phyloP scores from a whole-genome alignment of 805 yeast species.

The Kodamaea fukazawae region DNA sequence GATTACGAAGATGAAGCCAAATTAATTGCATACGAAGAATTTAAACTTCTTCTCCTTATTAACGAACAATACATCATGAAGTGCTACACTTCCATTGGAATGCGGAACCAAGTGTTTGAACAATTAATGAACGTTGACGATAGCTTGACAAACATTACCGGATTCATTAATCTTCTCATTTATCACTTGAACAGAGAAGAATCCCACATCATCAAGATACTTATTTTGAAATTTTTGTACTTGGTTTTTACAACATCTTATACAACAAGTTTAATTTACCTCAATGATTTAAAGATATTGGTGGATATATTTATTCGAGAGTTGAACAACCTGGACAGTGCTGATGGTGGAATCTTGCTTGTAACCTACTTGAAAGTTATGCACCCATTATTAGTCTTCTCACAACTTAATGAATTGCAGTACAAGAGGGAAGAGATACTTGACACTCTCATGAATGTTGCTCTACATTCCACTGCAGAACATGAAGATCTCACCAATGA shows the following conservation, averaged over 20 bases:
- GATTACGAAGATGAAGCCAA: constrained; percentile 54
- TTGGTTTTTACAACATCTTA: constrained; percentile 64
- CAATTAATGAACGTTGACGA: constrained; percentile 47
- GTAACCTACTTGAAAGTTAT: constrained; percentile 64
- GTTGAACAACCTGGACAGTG: constrained; percentile 63
- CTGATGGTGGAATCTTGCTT: constrained; percentile 50
- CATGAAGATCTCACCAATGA: constrained; percentile 14
- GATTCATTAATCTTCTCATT: constrained; percentile 59
- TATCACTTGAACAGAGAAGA: constrained; percentile 71
- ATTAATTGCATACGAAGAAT: constrained; percentile 54
- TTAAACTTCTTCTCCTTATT: constrained; percentile 67
- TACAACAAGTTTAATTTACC: constrained; percentile 67
- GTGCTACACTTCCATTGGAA: constrained; percentile 27
- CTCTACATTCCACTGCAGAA: constrained; percentile 13
- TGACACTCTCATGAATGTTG: constrained; percentile 50
- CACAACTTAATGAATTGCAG: constrained; percentile 51
- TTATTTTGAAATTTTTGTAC: constrained; percentile 76
- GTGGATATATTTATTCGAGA: constrained; percentile 83
- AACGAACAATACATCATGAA: constrained; percentile 87
- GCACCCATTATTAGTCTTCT: constrained; percentile 63
- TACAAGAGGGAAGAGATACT: constrained; percentile 59
- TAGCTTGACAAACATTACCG: constrained; percentile 44
- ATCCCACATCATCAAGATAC: constrained; percentile 67
- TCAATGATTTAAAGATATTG: constrained; percentile 81
- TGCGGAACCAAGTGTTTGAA: constrained; percentile 52